These are phyloP conservation scores for Salvia splendens DNA, from an alignment of 257 asterid genomes.

Conservation along the genomic window DNA sequence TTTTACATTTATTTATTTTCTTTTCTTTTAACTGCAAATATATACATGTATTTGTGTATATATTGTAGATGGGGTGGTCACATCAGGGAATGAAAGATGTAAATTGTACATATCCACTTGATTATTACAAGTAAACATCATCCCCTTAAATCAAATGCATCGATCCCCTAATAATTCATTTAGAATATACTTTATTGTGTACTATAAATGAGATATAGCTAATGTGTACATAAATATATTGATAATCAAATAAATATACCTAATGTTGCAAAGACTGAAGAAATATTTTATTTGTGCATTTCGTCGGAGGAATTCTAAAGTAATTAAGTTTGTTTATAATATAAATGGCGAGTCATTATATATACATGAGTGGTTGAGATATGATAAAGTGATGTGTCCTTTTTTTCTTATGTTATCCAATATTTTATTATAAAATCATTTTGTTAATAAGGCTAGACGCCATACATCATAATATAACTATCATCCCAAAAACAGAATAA, in stretches of 20 bases:
- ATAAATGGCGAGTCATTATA: slow-evolving; percentile 8
- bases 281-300: neutral
- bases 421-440: neutral
- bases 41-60: neutral
- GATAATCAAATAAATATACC: neutral
- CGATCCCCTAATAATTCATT: neutral
- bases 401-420: neutral
- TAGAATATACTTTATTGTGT: too few relatives aligned
- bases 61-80: slow-evolving; percentile 24
- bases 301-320: slow-evolving; percentile 4
- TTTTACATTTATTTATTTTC: neutral
- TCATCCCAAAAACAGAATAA: neutral
- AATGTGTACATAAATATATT: neutral
- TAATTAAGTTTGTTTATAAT: neutral
- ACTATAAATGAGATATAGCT: too few relatives aligned
- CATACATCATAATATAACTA: slow-evolving; percentile 1
- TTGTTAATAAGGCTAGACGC: slow-evolving; percentile 8
- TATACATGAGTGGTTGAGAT: slow-evolving; percentile 14
- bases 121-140: slow-evolving; percentile 35
- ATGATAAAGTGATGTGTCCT: neutral
- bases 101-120: slow-evolving; percentile 33
- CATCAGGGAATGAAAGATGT: slow-evolving; percentile 29
- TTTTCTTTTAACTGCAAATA: neutral
- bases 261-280: neutral
- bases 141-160: slow-evolving; percentile 13